Evolutionary conservation across 2,329 filamentous ascomycete genomes (phyloP).

Genomic region (Chaetomiaceae sp.): DNA sequence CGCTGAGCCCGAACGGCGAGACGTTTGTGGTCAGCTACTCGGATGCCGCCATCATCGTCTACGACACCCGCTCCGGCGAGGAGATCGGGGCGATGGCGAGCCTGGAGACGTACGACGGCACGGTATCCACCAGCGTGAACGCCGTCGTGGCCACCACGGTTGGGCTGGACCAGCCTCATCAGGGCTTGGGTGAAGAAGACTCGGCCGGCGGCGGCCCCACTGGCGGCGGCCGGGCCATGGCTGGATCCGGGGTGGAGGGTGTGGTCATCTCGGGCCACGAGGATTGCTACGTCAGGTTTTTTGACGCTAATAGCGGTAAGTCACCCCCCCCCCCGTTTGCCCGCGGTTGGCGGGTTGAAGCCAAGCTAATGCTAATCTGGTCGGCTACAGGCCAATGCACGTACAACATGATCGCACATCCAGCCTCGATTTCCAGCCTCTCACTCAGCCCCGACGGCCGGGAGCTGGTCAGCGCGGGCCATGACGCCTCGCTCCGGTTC

Average conservation of each 20-base stretch:
- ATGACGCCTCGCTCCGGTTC: slow-evolving; percentile 92
- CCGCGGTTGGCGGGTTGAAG: background rate
- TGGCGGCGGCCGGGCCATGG: slow-evolving; percentile 55
- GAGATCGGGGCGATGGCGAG: slow-evolving; percentile 91
- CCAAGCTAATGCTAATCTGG: slow-evolving; percentile 10
- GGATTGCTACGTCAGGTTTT: slow-evolving; percentile 92
- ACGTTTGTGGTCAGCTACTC: slow-evolving; percentile 90
- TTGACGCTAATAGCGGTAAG: slow-evolving; percentile 97
- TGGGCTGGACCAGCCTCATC: slow-evolving; percentile 65
- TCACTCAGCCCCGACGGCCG: slow-evolving; percentile 88
- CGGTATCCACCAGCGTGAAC: slow-evolving; percentile 73
- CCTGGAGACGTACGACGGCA: slow-evolving; percentile 87
- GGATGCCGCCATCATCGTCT: slow-evolving; percentile 84
- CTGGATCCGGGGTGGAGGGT: slow-evolving; percentile 77
- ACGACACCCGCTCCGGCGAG: slow-evolving; percentile 86
- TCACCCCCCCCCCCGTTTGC: slow-evolving; percentile 21
- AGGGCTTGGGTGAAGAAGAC: slow-evolving; percentile 66
- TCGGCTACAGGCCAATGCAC: slow-evolving; percentile 91
- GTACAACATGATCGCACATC: slow-evolving; percentile 97
- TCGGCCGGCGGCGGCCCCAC: slow-evolving; percentile 70
- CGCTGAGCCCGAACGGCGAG: slow-evolving; percentile 74
- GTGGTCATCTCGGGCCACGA: slow-evolving; percentile 96
- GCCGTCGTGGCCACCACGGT: slow-evolving; percentile 81
- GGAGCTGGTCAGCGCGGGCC: slow-evolving; percentile 91
- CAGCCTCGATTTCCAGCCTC: slow-evolving; percentile 83